Evolutionary conservation across 768 basidiomycete species (phyloP).

Genomic region (Amanita jacksonii): DNA sequence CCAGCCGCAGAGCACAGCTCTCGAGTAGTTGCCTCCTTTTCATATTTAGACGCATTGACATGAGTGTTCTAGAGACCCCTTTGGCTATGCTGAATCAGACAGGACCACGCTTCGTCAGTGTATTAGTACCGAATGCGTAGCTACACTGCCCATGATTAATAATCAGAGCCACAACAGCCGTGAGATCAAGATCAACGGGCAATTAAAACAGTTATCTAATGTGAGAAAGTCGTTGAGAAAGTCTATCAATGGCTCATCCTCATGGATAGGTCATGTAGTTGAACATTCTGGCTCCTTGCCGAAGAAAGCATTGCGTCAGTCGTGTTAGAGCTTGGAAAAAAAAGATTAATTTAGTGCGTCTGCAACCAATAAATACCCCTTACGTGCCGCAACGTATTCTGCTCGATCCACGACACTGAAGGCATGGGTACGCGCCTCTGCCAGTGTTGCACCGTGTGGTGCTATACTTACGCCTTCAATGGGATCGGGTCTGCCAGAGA

Average conservation of each 20-base stretch:
- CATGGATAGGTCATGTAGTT: constrained; percentile 25
- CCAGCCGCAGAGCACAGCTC: no score
- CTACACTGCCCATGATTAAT: no score
- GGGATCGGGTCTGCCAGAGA: constrained; percentile 31
- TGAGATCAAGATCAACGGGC: no score
- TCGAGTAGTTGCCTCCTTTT: no score
- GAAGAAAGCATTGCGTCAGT: constrained; percentile 41
- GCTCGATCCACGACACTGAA: constrained; percentile 73
- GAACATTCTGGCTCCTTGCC: constrained; percentile 46
- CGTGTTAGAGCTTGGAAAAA: constrained; percentile 31
- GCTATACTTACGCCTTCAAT: constrained; percentile 41
- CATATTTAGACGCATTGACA: no score
- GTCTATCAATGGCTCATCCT: neutral
- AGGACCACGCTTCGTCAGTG: no score
- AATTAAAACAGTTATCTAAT: neutral
- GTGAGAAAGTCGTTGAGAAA: neutral
- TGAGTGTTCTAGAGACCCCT: no score
- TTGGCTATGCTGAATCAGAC: no score
- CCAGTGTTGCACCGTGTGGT: constrained; percentile 56
- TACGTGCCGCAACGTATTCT: constrained; percentile 75
- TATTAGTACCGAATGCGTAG: no score
- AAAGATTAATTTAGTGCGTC: neutral
- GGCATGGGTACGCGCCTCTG: constrained; percentile 58
- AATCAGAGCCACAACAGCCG: no score
- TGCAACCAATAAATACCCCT: constrained; percentile 18